phyloP scores from a whole-genome alignment of 2,329 filamentous ascomycete genomes.

The Chrysoporthe cubensis region DNA sequence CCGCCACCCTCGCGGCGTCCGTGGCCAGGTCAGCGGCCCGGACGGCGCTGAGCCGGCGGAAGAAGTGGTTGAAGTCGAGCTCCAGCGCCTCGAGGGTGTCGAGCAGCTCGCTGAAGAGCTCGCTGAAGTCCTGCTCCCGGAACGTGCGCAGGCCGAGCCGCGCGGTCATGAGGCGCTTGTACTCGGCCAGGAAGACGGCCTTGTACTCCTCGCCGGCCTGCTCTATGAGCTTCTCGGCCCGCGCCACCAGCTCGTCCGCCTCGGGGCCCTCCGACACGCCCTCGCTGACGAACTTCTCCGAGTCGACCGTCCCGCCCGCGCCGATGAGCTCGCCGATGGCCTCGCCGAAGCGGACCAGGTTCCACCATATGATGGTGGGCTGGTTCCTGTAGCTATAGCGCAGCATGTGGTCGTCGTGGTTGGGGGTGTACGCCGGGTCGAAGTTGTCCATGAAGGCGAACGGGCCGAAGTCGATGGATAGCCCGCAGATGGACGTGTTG shows the following conservation, averaged over 20 bases:
- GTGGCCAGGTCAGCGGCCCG: constrained; percentile 66
- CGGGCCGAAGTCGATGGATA: constrained; percentile 93
- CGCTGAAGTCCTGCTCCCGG: constrained; percentile 76
- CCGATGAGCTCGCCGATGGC: constrained; percentile 87
- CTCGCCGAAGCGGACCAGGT: constrained; percentile 89
- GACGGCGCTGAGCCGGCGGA: constrained; percentile 74
- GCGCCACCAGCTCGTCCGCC: constrained; percentile 70
- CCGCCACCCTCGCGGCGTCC: constrained; percentile 64
- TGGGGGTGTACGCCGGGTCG: constrained; percentile 91
- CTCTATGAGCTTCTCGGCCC: constrained; percentile 83
- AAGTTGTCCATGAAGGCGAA: constrained; percentile 99
- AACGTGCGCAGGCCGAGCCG: constrained; percentile 75
- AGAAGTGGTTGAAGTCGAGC: constrained; percentile 93
- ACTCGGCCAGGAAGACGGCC: constrained; percentile 83
- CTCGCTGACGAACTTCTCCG: constrained; percentile 69
- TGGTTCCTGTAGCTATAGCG: constrained; percentile 94
- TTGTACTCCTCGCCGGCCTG: constrained; percentile 87
- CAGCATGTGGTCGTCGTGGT: constrained; percentile 88
- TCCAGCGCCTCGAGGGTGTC: constrained; percentile 81
- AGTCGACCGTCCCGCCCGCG: constrained; percentile 72
- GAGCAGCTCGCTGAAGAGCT: constrained; percentile 78
- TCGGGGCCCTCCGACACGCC: constrained; percentile 70
- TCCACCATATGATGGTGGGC: constrained; percentile 98
- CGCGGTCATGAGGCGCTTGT: constrained; percentile 80
- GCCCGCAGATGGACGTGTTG: constrained; percentile 87